Conservation (phyloP, 805 yeast species). For the Teunomyces atbi region DNA sequence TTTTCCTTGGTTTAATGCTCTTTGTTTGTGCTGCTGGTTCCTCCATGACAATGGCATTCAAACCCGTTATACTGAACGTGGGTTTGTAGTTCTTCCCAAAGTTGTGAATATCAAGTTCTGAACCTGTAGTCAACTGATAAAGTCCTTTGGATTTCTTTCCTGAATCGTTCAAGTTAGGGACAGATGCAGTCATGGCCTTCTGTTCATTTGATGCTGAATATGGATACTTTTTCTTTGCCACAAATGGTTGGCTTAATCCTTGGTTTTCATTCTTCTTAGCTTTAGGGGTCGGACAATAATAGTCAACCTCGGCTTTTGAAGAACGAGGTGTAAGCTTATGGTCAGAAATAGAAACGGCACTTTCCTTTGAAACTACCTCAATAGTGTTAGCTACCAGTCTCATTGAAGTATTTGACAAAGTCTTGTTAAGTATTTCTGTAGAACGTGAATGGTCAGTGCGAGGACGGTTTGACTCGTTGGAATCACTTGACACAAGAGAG, state of each 20-base stretch:
- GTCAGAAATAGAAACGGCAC: not conserved
- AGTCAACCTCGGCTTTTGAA: constrained; percentile 6
- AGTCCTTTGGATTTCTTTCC: constrained; percentile 2
- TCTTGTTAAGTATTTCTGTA: constrained; percentile 11
- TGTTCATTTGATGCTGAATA: not conserved
- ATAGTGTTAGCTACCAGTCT: constrained; percentile 1
- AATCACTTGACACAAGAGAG: constrained; percentile 6
- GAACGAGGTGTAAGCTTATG: constrained; percentile 6
- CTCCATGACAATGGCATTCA: constrained; percentile 11
- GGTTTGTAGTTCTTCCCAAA: constrained; percentile 42
- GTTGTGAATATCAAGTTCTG: constrained; percentile 38
- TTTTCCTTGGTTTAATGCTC: constrained; percentile 18
- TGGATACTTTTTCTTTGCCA: not conserved
- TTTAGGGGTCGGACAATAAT: not conserved
- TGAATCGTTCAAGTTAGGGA: constrained; percentile 14
- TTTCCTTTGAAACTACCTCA: constrained; percentile 4
- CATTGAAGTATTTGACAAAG: constrained; percentile 11
- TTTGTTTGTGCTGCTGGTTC: not conserved
- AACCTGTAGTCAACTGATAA: constrained; percentile 24
- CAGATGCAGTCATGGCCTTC: constrained; percentile 8
- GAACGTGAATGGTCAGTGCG: constrained; percentile 10
- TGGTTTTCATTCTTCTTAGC: not conserved
- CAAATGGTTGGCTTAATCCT: not conserved
- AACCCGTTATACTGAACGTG: constrained; percentile 24
- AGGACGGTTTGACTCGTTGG: constrained; percentile 6